Evolutionary conservation across 2,329 filamentous ascomycete genomes (phyloP), one percentile per base, ranked within the genome.

Genomic region (Shiraia bambusicola): DNA sequence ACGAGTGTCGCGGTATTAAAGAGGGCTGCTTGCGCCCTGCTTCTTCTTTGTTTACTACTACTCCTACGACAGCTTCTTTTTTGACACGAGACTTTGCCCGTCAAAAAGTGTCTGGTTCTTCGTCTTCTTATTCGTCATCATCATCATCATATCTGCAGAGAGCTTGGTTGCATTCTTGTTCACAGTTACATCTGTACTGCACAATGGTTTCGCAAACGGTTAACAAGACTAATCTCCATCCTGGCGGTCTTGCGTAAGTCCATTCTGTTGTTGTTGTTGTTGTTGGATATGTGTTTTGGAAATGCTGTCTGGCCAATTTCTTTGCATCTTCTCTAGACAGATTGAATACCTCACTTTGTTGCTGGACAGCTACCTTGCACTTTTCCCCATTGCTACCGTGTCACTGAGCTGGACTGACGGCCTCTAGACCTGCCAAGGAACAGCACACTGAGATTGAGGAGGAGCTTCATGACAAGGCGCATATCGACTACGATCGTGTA

Each of bases 401-500:
- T 22, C 19, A 22, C 8, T 22, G 19, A 22, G 19, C 19, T 22
- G 19, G 8, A 22, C 19, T 22, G 19, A 22, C 19, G 8, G 19
- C 4, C 8, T 22, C 19, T 65, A 94, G 89, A 73, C 88, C 91
- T 53, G 78, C 84, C 66, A 79, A 80, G 65, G 87, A 94, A 70
- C 4, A 22, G 19, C 92, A 96, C 82, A 97, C 93, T 32, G 93
- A 97, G 72, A 84, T 98, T 54, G 90, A 98, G 76, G 90, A 97
- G 76, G 89, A 95, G 72, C 87, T 98, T 49, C 91, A 97, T 74
- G 89, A 96, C 74, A 90, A 86, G 68, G 93, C 93, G 58, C 92
- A 98, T 80, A 98, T 98, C 68, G 93, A 98, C 80, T 98, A 97
- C 72, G 88, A 97, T 75, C 87, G 90, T 68, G 93, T 98, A 66